These are phyloP conservation scores for Actinomortierella wolfii DNA, from an alignment of 371 early-diverging fungal genomes.

Conservation along the genomic window DNA sequence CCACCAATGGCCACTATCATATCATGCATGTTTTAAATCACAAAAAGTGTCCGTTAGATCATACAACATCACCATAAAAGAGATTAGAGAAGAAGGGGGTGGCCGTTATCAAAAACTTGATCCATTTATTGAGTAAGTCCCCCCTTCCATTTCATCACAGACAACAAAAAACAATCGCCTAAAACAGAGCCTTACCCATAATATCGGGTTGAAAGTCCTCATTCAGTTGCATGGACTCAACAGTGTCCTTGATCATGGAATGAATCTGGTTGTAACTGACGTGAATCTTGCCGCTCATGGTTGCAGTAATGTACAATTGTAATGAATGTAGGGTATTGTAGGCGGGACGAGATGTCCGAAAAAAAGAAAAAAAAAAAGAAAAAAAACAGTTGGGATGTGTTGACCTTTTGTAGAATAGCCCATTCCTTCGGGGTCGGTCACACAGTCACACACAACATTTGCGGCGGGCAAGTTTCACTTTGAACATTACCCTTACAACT, in stretches of 20 bases:
- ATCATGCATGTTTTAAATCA: not conserved
- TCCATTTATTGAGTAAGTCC: too few species aligned
- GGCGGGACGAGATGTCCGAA: constrained; percentile 3
- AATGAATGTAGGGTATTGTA: not conserved
- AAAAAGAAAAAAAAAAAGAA: constrained; percentile 1
- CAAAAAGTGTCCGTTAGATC: not conserved
- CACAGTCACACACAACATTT: too few species aligned
- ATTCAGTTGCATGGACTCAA: constrained; percentile 59
- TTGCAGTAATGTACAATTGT: not conserved
- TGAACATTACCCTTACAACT: too few species aligned
- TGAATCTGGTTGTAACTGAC: constrained; percentile 79
- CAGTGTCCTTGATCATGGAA: constrained; percentile 63
- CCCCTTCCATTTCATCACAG: too few species aligned
- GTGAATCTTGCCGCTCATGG: constrained; percentile 49
- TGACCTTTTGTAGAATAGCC: not conserved
- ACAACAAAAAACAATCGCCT: too few species aligned
- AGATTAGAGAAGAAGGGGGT: too few species aligned
- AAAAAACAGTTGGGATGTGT: not conserved
- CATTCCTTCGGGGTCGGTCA: too few species aligned
- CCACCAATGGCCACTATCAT: constrained; percentile 58
- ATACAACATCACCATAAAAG: not conserved
- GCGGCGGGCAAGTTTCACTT: too few species aligned
- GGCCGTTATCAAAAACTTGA: too few species aligned
- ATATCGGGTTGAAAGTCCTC: constrained; percentile 70
- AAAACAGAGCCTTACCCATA: constrained; percentile 51